Evolutionary conservation across 1,139 yeast species (phyloP), one percentile per base, ranked within the genome.

Genomic region (Hanseniaspora sp.): DNA sequence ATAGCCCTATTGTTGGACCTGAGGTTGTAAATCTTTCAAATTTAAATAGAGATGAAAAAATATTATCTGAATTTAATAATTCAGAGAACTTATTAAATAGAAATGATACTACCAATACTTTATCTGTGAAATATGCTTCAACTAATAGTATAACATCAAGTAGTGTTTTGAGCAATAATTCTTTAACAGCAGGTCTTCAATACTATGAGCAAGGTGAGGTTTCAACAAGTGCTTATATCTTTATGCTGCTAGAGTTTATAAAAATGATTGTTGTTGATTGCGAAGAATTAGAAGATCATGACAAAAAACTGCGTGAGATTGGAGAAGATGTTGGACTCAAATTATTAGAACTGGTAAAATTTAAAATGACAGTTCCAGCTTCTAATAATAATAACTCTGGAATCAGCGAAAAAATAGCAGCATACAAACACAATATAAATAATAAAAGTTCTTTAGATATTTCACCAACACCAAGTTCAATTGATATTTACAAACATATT

Each of bases 321-420:
- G 98, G 98, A 0, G 77, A 86, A 67, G 74, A 80, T 62, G 72
- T 83, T 47, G 92, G 92, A 5, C 69, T 73, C 33, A 77, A 82
- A 58, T 67, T 77, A 44, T 65, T 82, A 35, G 90, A 83, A 62
- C 66, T 83, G 58, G 69, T 77, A 9, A 75, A 80, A 31, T 66
- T 80, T 45, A 70, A 87, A 57, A 80, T 77, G n/a, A 64, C 67
- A 1, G 56, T 64, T 7, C 37, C 46, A 7, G 29, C 42, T 39
- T 5, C 28, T 15, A 58, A 62, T 1, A 56, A 34, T 8, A 17
- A 35, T 30, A 33, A 13, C 7, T 31, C 47, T 12, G 30, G 43
- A 7, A 12, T 33, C 7, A 7, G 15, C 3, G 45, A 43, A 13
- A 51, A 44, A 17, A 12, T 38, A 7, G 29, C 31, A 8, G 29